Percentiles rank a stretch among this genome's conserved stretches.
Conservation (phyloP, 306 rosid species). For the Malus sylvestris region DNA sequence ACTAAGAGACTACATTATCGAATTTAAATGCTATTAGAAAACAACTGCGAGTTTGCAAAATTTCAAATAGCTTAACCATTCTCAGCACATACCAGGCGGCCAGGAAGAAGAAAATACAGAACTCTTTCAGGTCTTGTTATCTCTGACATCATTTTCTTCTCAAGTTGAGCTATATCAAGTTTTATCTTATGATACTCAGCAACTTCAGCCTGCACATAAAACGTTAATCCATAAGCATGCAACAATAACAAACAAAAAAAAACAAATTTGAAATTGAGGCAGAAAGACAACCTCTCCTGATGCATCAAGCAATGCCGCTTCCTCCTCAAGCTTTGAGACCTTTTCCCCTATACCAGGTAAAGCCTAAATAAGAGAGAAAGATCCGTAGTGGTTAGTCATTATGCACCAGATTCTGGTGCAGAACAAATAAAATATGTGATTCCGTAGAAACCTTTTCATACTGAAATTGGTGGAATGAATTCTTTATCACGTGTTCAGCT, state of each 20-base stretch:
- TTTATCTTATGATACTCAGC: conserved; percentile 86
- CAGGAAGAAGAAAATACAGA: conserved; percentile 82
- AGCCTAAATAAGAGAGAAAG: conserved; percentile 42
- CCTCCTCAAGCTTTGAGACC: conserved; percentile 78
- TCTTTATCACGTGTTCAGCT: conserved; percentile 87
- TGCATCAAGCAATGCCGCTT: conserved; percentile 78
- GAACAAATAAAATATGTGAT: conserved; percentile 11
- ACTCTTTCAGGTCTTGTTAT: conserved; percentile 90
- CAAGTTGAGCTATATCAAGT: conserved; percentile 73
- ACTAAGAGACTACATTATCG: not conserved
- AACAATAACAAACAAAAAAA: conserved; percentile 7
- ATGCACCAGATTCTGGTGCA: conserved; percentile 2
- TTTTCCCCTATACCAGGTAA: conserved; percentile 83
- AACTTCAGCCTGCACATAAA: conserved; percentile 62
- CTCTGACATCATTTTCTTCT: conserved; percentile 86
- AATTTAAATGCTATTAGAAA: not conserved
- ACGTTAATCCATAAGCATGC: not conserved
- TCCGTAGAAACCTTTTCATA: conserved; percentile 72
- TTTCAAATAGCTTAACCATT: not conserved
- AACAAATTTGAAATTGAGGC: not conserved
- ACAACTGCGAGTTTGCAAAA: not conserved
- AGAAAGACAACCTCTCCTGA: conserved; percentile 71
- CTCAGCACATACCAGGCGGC: conserved; percentile 74
- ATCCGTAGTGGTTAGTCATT: conserved; percentile 8
- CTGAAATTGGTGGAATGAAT: conserved; percentile 96